Evolutionary conservation across 768 basidiomycete genomes (phyloP).

Genomic region (Auricularia heimuer): DNA sequence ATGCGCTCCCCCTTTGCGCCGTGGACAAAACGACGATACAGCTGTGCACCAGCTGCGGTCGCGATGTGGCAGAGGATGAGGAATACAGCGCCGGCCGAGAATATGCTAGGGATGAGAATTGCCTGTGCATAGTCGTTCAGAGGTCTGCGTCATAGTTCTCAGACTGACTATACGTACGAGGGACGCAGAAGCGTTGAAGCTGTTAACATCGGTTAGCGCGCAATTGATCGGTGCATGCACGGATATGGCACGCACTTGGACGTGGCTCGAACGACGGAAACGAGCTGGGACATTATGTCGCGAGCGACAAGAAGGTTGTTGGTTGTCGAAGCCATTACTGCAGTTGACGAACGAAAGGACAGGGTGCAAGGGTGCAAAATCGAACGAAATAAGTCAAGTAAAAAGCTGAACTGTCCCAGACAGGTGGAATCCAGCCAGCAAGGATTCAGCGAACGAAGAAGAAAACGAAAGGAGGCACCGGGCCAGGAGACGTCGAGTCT

Average conservation of each 20-base stretch:
- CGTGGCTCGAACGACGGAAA: not conserved
- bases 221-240: not conserved
- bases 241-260: not conserved
- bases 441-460: not conserved
- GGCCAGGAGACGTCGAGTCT: not conserved
- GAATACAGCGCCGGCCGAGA: not conserved
- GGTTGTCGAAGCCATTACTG: not conserved
- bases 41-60: not conserved
- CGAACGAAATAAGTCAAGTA: not conserved
- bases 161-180: not conserved
- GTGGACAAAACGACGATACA: not conserved
- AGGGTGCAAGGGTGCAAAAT: not conserved
- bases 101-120: not conserved
- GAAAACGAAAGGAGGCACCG: not conserved
- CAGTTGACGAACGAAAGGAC: not conserved
- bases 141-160: not conserved
- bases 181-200: not conserved
- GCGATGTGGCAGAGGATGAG: not conserved
- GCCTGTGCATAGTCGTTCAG: not conserved
- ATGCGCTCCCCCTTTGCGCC: slow-evolving; percentile 1
- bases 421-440: not conserved
- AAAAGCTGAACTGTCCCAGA: slow-evolving; percentile 2
- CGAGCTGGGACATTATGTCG: not conserved
- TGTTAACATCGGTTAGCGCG: not conserved
- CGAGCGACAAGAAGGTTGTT: not conserved